These are phyloP conservation scores for Rhododendron kiyosumense DNA, from an alignment of 148 eudicot species.

Conservation along the genomic window DNA sequence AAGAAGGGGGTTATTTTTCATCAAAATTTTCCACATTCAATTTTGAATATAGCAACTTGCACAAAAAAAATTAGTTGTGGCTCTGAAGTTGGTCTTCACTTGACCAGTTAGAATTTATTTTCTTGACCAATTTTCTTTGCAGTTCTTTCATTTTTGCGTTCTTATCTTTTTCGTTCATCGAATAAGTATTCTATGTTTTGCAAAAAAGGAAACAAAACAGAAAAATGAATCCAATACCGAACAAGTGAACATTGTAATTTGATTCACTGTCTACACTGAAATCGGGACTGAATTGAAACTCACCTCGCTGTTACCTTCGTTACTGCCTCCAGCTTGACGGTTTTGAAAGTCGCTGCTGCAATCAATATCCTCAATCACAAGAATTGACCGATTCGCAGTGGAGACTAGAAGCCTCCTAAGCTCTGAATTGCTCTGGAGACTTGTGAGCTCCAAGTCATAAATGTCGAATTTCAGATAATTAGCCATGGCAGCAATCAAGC, in stretches of 20 bases:
- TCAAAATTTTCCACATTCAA: neutral
- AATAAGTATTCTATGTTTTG: neutral
- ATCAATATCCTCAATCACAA: slow-evolving; percentile 20
- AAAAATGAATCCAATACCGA: neutral
- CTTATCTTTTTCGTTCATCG: neutral
- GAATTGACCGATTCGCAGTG: no score
- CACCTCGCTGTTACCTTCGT: neutral
- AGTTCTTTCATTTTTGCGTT: neutral
- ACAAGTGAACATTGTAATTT: neutral
- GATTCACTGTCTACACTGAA: neutral
- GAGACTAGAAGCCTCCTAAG: slow-evolving; percentile 35
- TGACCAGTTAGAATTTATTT: no score
- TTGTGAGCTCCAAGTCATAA: slow-evolving; percentile 45
- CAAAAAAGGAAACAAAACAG: neutral
- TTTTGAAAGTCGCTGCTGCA: slow-evolving; percentile 30
- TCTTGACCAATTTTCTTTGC: no score
- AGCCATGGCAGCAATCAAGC: slow-evolving; percentile 62
- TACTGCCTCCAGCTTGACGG: neutral
- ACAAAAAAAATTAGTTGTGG: neutral
- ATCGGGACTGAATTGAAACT: neutral
- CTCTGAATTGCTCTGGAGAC: slow-evolving; percentile 25
- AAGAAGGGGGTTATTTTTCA: neutral
- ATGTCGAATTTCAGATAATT: slow-evolving; percentile 46
- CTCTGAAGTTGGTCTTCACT: neutral
- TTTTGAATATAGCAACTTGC: neutral